Base-by-base conservation (phyloP, 306 rosid species). In the Rosa lucieae region DNA sequence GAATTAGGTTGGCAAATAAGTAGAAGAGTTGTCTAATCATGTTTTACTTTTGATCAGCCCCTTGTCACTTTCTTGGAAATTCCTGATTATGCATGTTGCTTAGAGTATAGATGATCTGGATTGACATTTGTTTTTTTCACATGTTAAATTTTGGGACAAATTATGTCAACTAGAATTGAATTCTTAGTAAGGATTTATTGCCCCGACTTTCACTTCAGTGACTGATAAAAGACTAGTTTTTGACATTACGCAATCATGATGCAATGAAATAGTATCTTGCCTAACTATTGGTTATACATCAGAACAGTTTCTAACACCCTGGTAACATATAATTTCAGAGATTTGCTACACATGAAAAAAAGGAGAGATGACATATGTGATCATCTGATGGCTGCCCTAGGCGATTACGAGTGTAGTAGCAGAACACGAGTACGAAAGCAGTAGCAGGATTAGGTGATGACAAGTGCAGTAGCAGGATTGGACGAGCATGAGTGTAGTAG, bases 351-450 rank as follows among this genome's bases (percentile, higher is more conserved):
- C 81, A 93, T 89, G 8, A 86, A 88, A 76, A 39, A 87, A 87
- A 86, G 97, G 79, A 90, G 70, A 75, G 93, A 93, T 29, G 75
- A 82, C 58, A 81, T 93, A 49, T 86, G 93, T 51, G 82, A 86
- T 58, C 89, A 82, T 86, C 88, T 93, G 82, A 87, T n/a, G 86
- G 87, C 83, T 43, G 87, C 89, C 75, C 74, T 91, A 77, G 92
- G 94, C 35, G 1, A 26, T 26, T 26, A 32, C 3, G 35, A 32
- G 35, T 32, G 2, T 0, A 32, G 35, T 32, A 32, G 35, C 3
- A 32, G 35, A 32, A 32, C 3, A 32, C 2, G 3, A 32, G 35
- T 1, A 32, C 35, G 35, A 32, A 3, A 1, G 35, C 35, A 32
- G 2, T 32, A 32, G 35, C 2, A 32, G 35, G 35, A 32, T 32